Evolutionary conservation across 306 rosid species (phyloP), one percentile per base, ranked within the genome.

Genomic region (Cicer chorassanicum): DNA sequence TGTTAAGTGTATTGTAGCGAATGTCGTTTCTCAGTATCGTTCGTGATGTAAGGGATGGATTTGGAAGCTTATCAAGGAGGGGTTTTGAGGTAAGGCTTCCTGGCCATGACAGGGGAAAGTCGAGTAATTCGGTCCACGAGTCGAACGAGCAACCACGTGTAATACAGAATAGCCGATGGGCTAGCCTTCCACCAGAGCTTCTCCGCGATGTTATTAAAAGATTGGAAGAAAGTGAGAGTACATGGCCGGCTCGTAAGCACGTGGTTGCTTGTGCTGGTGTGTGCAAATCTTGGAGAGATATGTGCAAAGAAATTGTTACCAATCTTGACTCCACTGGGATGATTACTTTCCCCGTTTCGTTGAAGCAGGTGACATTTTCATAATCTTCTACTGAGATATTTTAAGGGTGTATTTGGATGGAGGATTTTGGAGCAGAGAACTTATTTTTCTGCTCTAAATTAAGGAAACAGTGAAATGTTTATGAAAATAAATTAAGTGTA

Each of bases 21-120:
- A 92, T 92, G 98, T 92, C 96, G 51, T 92, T 90, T 78, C 92
- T 96, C 18, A 90, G 96, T 76, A 89, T 93, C 43, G 89, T 93
- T 57, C 98, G 97, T 10, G 98, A 93, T 62, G 89, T 93, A 38
- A 86, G 96, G 80, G 97, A 89, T 39, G 90, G 96, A 10, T 78
- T 91, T 82, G 98, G 98, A 77, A 93, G 96, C 80, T 84, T 93
- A 54, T 93, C 98, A 0, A 87, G 92, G 77, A 80, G 98, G 57
- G 78, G 98, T 76, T 93, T 91, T 80, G 98, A 93, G 55, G 85
- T 86, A 76, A 84, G 98, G 82, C 85, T 93, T 75, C 77, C 90
- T 4, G 87, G 93, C 18, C 90, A 88, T 76, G 75, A 84, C 65
- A 83, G 85, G 82, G 84, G 91, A 9, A 93, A 86, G 79, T 93